Percentiles rank a stretch among this genome's conserved stretches.
Conservation (phyloP, 2,329 filamentous ascomycete species). For the Sclerotinia subarctica region DNA sequence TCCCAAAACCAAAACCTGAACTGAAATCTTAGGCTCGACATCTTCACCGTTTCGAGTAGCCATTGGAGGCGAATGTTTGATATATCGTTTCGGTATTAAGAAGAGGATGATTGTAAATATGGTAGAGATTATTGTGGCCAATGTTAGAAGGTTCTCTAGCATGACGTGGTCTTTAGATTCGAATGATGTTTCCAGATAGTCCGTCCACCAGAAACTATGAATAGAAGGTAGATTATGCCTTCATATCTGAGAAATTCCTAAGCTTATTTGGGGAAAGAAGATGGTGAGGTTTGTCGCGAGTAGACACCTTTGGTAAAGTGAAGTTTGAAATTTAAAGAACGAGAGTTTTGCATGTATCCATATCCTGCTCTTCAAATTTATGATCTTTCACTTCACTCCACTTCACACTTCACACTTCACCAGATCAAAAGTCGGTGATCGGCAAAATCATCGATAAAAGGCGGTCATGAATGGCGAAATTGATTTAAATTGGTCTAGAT, state of each 20-base stretch:
- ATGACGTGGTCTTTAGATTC: slow-evolving; percentile 27
- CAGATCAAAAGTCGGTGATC: slow-evolving; percentile 1
- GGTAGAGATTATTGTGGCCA: slow-evolving; percentile 37
- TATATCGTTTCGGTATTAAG: slow-evolving; percentile 41
- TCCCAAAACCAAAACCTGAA: slow-evolving; percentile 87
- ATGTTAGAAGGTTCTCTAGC: slow-evolving; percentile 34
- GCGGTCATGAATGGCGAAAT: not conserved
- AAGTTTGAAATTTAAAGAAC: not conserved
- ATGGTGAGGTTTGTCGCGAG: not conserved
- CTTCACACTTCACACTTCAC: slow-evolving; percentile 3
- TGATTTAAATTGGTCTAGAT: not conserved
- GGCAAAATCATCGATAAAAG: not conserved
- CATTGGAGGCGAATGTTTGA: slow-evolving; percentile 39
- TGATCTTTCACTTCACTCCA: not conserved
- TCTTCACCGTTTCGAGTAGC: slow-evolving; percentile 30
- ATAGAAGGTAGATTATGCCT: slow-evolving; percentile 4
- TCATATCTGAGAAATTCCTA: not conserved
- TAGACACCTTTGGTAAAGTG: not conserved
- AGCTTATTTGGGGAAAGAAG: not conserved
- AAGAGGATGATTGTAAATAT: slow-evolving; percentile 38
- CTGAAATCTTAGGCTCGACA: slow-evolving; percentile 44
- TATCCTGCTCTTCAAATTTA: not conserved
- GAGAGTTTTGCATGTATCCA: not conserved
- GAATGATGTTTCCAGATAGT: not conserved
- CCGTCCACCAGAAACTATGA: not conserved